phyloP scores from a whole-genome alignment of 306 rosid genomes.

The Inga oerstediana region DNA sequence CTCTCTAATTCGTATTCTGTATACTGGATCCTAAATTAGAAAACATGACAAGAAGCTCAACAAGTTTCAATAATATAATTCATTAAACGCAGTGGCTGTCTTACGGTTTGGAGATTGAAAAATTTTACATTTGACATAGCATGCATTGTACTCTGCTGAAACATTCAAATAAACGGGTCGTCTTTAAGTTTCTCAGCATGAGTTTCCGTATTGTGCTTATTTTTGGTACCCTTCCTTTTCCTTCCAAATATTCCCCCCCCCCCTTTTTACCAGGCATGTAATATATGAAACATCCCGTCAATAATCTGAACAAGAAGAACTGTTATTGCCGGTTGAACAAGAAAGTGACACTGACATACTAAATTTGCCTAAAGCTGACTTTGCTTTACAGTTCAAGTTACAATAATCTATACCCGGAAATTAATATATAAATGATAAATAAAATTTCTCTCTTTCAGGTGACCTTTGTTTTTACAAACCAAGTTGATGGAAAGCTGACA shows the following conservation, averaged over 20 bases:
- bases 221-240: background rate
- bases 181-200: conserved; percentile 5
- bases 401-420: background rate
- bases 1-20: background rate
- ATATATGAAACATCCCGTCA: background rate
- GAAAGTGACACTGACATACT: background rate
- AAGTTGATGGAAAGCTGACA: conserved; percentile 82
- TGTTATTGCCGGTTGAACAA: background rate
- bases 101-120: background rate
- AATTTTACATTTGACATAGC: background rate
- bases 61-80: background rate
- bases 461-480: conserved; percentile 86
- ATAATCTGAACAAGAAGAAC: background rate
- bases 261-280: background rate
- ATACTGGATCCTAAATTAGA: background rate
- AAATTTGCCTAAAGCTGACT: background rate
- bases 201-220: background rate
- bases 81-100: background rate
- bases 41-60: background rate
- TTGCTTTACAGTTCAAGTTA: background rate
- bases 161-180: background rate
- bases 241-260: background rate
- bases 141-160: background rate
- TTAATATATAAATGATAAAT: background rate
- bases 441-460: conserved; percentile 56